Conservation (phyloP, 257 asterid species). For the Solanum pinnatisectum region DNA sequence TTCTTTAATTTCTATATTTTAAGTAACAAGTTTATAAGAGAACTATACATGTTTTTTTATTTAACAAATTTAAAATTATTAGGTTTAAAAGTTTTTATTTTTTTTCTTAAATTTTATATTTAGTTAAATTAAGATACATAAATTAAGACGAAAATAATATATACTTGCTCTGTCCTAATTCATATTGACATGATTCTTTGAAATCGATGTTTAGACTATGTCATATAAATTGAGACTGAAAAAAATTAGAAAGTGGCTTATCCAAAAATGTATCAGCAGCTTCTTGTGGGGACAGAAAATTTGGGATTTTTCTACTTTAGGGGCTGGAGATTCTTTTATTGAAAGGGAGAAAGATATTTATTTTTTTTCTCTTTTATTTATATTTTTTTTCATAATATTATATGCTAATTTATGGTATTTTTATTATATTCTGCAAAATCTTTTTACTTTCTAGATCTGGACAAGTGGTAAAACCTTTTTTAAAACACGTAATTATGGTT, state of each 20-base stretch:
- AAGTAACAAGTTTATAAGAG: too few relatives aligned
- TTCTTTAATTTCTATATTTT: not conserved
- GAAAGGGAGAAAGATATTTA: not conserved
- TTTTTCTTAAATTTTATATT: too few relatives aligned
- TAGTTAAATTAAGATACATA: too few relatives aligned
- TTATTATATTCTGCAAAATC: not conserved
- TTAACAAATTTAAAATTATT: too few relatives aligned
- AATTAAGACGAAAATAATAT: not conserved
- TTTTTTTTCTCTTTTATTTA: not conserved
- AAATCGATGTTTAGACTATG: too few relatives aligned
- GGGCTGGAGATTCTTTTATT: not conserved
- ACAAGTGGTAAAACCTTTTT: not conserved
- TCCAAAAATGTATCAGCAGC: not conserved
- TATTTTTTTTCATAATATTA: not conserved
- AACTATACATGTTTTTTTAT: not conserved
- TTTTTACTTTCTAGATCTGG: not conserved
- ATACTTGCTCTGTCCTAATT: not conserved
- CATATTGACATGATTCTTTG: too few relatives aligned
- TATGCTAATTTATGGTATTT: not conserved
- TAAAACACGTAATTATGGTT: not conserved
- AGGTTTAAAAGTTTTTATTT: too few relatives aligned
- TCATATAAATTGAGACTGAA: rapidly evolving
- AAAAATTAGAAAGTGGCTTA: not conserved
- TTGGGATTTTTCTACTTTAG: not conserved
- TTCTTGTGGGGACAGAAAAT: not conserved